Evolutionary conservation across 2,329 filamentous ascomycete species (phyloP).

Genomic region (Fusarium chuoi): DNA sequence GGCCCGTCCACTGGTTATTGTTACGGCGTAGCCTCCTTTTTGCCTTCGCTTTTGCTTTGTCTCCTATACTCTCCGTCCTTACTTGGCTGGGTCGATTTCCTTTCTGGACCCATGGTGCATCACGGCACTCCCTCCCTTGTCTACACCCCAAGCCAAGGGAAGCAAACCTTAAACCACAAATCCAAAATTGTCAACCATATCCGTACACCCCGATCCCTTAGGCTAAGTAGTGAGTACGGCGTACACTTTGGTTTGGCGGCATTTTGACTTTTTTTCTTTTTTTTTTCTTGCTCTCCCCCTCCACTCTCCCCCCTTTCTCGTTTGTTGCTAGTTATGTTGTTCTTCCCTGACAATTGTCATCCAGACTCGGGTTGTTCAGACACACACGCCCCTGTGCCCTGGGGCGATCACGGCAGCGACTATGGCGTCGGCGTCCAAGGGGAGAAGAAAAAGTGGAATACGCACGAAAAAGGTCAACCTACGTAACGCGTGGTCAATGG

Average conservation of each 20-base stretch:
- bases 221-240: constrained; percentile 24
- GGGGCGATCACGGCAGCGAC: constrained; percentile 25
- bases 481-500: constrained; percentile 33
- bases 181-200: constrained; percentile 24
- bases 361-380: constrained; percentile 1
- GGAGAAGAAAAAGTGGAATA: constrained; percentile 20
- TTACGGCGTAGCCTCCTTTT: constrained; percentile 31
- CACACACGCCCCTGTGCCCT: constrained; percentile 23
- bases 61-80: neutral
- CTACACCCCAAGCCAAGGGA: constrained; percentile 22
- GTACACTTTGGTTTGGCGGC: constrained; percentile 4
- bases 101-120: constrained; percentile 23
- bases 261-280: constrained; percentile 18
- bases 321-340: neutral
- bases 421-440: constrained; percentile 19
- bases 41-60: constrained; percentile 5
- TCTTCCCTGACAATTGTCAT: constrained; percentile 14
- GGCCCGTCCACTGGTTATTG: constrained; percentile 30
- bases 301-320: constrained; percentile 7
- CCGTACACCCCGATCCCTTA: constrained; percentile 16
- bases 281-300: neutral
- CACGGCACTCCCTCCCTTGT: constrained; percentile 27
- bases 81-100: constrained; percentile 23
- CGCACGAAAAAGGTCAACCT: constrained; percentile 2
- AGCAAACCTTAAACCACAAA: constrained; percentile 32